Conservation (phyloP, 768 basidiomycete species). For the Amanita polypyramis region DNA sequence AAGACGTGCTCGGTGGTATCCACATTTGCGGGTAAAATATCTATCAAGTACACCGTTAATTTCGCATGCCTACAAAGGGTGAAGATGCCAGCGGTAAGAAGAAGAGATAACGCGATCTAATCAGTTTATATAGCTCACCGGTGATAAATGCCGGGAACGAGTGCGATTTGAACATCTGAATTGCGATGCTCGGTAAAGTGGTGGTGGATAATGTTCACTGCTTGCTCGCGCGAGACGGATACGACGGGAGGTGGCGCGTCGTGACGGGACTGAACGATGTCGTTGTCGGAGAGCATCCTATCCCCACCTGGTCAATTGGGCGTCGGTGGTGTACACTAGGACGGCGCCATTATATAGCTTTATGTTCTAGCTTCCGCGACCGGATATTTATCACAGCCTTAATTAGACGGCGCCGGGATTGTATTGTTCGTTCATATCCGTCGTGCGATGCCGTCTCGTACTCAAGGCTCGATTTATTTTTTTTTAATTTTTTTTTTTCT, state of each 20-base stretch:
- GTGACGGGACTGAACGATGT: background rate
- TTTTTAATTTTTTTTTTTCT: too few relatives aligned
- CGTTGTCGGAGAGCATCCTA: background rate
- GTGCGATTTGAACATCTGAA: background rate
- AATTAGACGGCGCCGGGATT: background rate
- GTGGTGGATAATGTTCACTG: background rate
- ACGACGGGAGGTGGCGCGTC: background rate
- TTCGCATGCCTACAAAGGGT: conserved; percentile 12
- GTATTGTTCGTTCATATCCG: background rate
- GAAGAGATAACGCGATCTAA: background rate
- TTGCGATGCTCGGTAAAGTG: conserved; percentile 3
- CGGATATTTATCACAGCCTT: background rate
- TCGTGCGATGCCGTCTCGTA: too few relatives aligned
- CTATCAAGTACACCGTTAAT: conserved; percentile 10
- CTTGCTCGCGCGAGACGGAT: conserved; percentile 1
- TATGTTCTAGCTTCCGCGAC: background rate
- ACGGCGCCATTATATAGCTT: too few relatives aligned
- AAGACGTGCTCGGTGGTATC: conserved; percentile 1
- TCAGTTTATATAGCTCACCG: background rate
- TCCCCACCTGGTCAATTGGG: background rate
- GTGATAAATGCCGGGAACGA: background rate
- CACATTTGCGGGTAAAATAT: conserved; percentile 3
- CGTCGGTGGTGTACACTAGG: too few relatives aligned
- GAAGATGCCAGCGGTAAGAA: too few relatives aligned
- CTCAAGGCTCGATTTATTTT: too few relatives aligned